These are phyloP conservation scores for Huntiella bhutanensis DNA, from an alignment of 2,329 filamentous ascomycete species.

Conservation along the genomic window DNA sequence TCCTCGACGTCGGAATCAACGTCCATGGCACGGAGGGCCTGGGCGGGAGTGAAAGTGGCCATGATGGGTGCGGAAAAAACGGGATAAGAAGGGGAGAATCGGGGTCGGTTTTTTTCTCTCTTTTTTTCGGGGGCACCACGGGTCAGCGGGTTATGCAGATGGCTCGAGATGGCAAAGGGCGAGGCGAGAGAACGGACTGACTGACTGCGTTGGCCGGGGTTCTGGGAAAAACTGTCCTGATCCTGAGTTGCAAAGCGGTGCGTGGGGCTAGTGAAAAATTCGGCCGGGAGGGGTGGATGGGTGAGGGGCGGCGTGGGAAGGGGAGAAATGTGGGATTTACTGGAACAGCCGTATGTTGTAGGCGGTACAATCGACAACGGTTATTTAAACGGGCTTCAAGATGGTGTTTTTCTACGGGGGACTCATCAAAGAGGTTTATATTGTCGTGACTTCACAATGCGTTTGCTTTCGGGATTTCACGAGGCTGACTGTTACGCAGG, in stretches of 20 bases:
- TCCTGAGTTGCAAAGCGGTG: slow-evolving; percentile 7
- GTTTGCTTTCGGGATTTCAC: neutral
- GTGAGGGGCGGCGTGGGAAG: slow-evolving; percentile 8
- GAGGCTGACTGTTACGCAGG: slow-evolving; percentile 2
- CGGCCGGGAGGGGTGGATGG: slow-evolving; percentile 9
- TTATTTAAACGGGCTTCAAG: neutral
- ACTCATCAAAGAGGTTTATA: too few relatives aligned
- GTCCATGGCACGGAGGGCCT: slow-evolving; percentile 12
- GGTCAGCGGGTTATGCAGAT: too few relatives aligned
- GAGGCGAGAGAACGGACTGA: slow-evolving; percentile 1
- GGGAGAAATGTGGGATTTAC: slow-evolving; percentile 9
- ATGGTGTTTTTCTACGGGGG: too few relatives aligned
- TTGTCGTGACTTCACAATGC: neutral
- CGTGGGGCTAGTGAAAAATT: slow-evolving; percentile 12
- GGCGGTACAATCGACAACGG: neutral
- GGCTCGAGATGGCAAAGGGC: slow-evolving; percentile 1
- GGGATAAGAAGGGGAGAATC: neutral
- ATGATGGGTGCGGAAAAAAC: slow-evolving; percentile 5
- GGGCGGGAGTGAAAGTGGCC: slow-evolving; percentile 9
- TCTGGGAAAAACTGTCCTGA: slow-evolving; percentile 11
- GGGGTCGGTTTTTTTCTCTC: neutral
- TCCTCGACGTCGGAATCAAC: slow-evolving; percentile 92
- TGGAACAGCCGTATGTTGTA: neutral
- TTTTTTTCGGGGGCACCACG: too few relatives aligned
- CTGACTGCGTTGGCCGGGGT: neutral